Evolutionary conservation across 768 basidiomycete species (phyloP), one percentile per base, ranked within the genome.

Genomic region (Cyathus striatus): DNA sequence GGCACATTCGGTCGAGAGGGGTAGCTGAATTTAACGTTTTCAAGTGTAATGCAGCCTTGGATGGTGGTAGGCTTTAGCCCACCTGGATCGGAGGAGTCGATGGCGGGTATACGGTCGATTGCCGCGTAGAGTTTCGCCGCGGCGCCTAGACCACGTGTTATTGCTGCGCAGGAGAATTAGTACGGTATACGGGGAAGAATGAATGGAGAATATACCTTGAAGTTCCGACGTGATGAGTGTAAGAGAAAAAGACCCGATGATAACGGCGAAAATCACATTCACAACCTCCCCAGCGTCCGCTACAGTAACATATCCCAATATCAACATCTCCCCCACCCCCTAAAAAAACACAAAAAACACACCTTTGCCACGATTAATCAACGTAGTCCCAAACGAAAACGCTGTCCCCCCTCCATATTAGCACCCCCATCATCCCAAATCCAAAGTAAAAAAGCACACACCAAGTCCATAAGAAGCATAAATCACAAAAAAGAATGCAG

Each of bases 201-300:
- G 2, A 34, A 34, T 41, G 36, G 50, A 44, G 45, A 35, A 49
- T 30, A 12, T 40, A 81, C 85, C 83, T 77, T 88, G 86, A 68
- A 93, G 68, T 58, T 96, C 91, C 1, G 95, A 95, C 1, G 88
- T 86, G 41, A 96, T 64, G 55, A 89, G 54, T 3, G 83, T 87
- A 42, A 93, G 70, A 14, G 90, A 91, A 72, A 97, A 94, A 1
- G 90, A 88, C 54, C 92, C 93, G 53, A 92, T 91, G 33, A 94
- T 64, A 55, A 94, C 81, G 36, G 88, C 74, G 51, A 90, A 64
- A 61, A 94, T 78, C 33, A 92, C 90, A 51, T 88, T 96, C 42
- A 96, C 76, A 43, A 96, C 79, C 14, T 70, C 53, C 9, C 91
- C 93, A 7, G 85, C 68, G 34, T 69, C 68, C 17, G 81, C n/a